phyloP scores from a whole-genome alignment of 2,329 filamentous ascomycete species.

The Colletotrichum echinochloae region DNA sequence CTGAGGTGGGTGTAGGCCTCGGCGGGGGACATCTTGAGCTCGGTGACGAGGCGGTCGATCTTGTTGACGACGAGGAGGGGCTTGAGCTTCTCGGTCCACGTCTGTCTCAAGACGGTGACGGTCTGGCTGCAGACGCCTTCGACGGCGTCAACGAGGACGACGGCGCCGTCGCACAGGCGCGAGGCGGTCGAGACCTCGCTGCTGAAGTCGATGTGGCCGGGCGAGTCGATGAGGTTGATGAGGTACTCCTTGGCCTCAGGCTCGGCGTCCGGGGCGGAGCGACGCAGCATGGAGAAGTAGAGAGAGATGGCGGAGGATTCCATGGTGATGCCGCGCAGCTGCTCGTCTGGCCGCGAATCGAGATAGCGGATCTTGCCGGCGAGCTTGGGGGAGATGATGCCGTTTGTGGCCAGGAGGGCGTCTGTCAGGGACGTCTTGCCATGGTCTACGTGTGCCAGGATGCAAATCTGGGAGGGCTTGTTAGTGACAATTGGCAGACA shows the following conservation, averaged over 20 bases:
- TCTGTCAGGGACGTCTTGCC: slow-evolving; percentile 98
- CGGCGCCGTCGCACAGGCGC: slow-evolving; percentile 90
- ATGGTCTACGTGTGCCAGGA: slow-evolving; percentile 96
- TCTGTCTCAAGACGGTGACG: slow-evolving; percentile 93
- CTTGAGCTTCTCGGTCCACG: slow-evolving; percentile 95
- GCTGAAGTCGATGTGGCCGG: slow-evolving; percentile 98
- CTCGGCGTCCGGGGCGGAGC: slow-evolving; percentile 73
- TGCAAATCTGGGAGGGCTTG: slow-evolving; percentile 77
- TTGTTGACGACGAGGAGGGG: slow-evolving; percentile 98
- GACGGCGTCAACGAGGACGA: slow-evolving; percentile 95
- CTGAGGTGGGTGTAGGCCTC: slow-evolving; percentile 92
- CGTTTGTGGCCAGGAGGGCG: slow-evolving; percentile 96
- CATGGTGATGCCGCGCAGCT: slow-evolving; percentile 98
- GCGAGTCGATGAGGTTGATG: slow-evolving; percentile 97
- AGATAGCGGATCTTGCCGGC: slow-evolving; percentile 98
- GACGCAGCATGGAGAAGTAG: slow-evolving; percentile 91
- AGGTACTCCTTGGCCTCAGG: slow-evolving; percentile 89
- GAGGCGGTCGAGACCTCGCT: slow-evolving; percentile 98
- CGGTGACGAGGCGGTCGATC: slow-evolving; percentile 93
- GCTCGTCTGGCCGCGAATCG: slow-evolving; percentile 95
- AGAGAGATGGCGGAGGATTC: slow-evolving; percentile 98
- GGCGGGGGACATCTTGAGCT: slow-evolving; percentile 90
- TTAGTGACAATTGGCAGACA: slow-evolving; percentile 42
- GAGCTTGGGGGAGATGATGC: slow-evolving; percentile 97
- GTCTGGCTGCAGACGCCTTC: slow-evolving; percentile 99